A percentile compares a stretch with the other conserved stretches of the same genome.
phyloP scores from a whole-genome alignment of 192 early-diverging fungal species.

The Funneliformis geosporum region DNA sequence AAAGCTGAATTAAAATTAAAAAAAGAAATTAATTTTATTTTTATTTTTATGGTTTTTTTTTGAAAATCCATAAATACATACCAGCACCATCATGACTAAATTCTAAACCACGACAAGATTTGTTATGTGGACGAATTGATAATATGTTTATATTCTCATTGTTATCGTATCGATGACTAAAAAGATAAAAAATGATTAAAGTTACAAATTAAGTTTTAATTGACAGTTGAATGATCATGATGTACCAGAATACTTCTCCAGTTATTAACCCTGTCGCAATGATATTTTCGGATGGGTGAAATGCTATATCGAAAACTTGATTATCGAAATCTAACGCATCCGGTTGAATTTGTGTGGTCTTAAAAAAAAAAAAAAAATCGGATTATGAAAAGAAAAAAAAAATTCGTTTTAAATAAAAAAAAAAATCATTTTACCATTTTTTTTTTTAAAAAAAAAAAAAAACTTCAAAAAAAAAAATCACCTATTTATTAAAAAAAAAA shows the following conservation, averaged over 20 bases:
- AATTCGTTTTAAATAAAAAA: background rate
- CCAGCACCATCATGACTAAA: slow-evolving; percentile 78
- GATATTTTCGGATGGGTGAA: slow-evolving; percentile 68
- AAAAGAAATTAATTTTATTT: background rate
- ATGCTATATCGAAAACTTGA: slow-evolving; percentile 64
- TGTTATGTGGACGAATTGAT: slow-evolving; percentile 66
- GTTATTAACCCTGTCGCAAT: slow-evolving; percentile 73
- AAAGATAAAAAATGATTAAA: no score
- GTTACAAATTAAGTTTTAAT: no score
- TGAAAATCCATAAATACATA: slow-evolving; percentile 19
- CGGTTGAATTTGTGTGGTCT: slow-evolving; percentile 16
- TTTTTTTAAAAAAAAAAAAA: background rate
- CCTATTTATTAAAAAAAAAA: no score
- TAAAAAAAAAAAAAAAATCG: background rate
- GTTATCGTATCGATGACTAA: slow-evolving; percentile 40
- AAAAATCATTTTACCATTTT: background rate
- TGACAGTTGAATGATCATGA: background rate
- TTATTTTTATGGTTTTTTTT: background rate
- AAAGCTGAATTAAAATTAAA: slow-evolving; percentile 46
- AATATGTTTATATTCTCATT: slow-evolving; percentile 51
- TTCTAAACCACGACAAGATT: slow-evolving; percentile 82
- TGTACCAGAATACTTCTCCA: slow-evolving; percentile 71
- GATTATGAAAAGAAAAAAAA: background rate
- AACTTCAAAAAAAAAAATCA: no score
- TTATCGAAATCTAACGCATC: slow-evolving; percentile 49